These are phyloP conservation scores for Pleurostoma richardsiae DNA, from an alignment of 2,329 filamentous ascomycete species.

Conservation along the genomic window DNA sequence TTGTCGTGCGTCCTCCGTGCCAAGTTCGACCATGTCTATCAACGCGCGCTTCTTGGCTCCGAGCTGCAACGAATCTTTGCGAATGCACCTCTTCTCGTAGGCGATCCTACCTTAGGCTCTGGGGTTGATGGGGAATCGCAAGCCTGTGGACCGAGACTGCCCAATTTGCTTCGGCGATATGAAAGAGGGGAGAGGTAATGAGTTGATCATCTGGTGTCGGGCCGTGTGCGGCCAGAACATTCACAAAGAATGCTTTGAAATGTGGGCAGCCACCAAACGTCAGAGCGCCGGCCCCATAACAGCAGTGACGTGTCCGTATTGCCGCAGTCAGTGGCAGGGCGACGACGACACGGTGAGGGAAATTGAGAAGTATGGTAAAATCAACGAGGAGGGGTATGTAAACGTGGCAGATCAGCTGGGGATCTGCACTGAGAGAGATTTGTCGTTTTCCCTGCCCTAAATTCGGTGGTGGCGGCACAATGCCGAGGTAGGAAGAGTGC, in stretches of 20 bases:
- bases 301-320: conserved; percentile 56
- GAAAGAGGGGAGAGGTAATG: conserved; percentile 20
- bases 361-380: conserved; percentile 33
- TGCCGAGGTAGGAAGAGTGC: no score
- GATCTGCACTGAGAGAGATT: conserved; percentile 47
- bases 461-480: no score
- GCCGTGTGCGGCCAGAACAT: conserved; percentile 51
- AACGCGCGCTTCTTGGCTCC: conserved; percentile 52
- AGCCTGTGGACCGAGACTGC: conserved; percentile 47
- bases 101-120: conserved; percentile 15
- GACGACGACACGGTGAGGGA: conserved; percentile 36
- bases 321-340: conserved; percentile 51
- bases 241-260: conserved; percentile 47
- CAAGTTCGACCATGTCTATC: conserved; percentile 51
- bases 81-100: conserved; percentile 44
- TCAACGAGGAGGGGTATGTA: conserved; percentile 50
- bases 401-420: conserved; percentile 59
- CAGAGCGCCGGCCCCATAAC: conserved; percentile 14
- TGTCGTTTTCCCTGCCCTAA: conserved; percentile 6
- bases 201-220: conserved; percentile 43
- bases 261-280: conserved; percentile 46
- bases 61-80: conserved; percentile 57
- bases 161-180: conserved; percentile 53
- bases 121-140: conserved; percentile 29
- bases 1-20: conserved; percentile 56